Percentiles rank a stretch among this genome's conserved stretches.
These are phyloP conservation scores for Lipomyces starkeyi DNA, from an alignment of 805 yeast species.

Conservation along the genomic window DNA sequence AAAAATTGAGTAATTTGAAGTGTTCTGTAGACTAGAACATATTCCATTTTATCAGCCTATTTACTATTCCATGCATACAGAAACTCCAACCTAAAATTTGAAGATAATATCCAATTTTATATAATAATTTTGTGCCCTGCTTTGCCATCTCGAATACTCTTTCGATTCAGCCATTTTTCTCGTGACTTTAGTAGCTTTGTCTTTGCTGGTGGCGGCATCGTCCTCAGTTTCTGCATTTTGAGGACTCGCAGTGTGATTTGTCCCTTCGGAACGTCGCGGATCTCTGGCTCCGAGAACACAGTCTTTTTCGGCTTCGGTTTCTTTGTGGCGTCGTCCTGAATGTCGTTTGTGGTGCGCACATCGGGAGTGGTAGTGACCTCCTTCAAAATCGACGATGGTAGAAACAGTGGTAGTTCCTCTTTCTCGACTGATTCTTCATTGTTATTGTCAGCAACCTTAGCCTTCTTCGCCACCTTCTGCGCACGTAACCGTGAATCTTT, in stretches of 20 bases:
- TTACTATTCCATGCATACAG: background rate
- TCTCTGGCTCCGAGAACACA: constrained; percentile 21
- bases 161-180: constrained; percentile 33
- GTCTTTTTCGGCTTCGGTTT: constrained; percentile 13
- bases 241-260: constrained; percentile 11
- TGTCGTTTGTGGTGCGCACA: background rate
- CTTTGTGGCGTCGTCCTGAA: background rate
- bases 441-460: background rate
- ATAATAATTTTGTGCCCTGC: constrained; percentile 13
- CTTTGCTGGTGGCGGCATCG: constrained; percentile 32
- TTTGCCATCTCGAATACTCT: constrained; percentile 37
- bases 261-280: constrained; percentile 18
- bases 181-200: constrained; percentile 7
- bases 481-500: constrained; percentile 9
- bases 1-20: background rate
- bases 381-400: constrained; percentile 22
- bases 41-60: background rate
- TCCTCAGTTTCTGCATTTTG: background rate
- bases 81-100: background rate
- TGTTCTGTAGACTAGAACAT: background rate
- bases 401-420: constrained; percentile 17
- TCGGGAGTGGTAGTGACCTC: constrained; percentile 29
- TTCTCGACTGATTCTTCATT: background rate
- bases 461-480: constrained; percentile 23
- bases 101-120: background rate